Conservation (phyloP, 2,329 filamentous ascomycete species). For the Lanzia echinophila region DNA sequence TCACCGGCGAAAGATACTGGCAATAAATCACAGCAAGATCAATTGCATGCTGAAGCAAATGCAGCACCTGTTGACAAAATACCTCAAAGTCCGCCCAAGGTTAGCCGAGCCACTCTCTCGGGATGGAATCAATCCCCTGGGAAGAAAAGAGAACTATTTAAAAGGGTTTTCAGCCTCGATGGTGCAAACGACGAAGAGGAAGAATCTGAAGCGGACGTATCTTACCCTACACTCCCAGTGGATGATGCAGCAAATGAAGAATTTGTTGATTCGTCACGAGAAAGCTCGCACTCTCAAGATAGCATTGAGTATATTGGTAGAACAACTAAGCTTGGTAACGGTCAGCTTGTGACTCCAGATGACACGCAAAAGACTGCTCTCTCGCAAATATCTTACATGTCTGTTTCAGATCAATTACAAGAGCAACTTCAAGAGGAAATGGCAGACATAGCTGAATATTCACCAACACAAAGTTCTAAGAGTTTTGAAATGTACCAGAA, state of each 20-base stretch:
- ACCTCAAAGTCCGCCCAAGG: not conserved
- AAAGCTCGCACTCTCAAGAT: not conserved
- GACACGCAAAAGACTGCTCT: conserved; percentile 1
- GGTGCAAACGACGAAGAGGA: conserved; percentile 7
- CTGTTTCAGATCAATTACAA: conserved; percentile 6
- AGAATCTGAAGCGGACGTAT: not conserved
- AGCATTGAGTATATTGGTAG: not conserved
- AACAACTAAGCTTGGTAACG: not conserved
- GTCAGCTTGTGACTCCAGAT: conserved; percentile 4
- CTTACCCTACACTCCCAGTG: not conserved
- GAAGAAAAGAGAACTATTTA: not conserved
- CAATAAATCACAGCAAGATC: not conserved
- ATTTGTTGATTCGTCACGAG: too few relatives aligned
- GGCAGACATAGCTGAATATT: conserved; percentile 2
- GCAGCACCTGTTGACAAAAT: not conserved
- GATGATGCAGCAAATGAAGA: not conserved
- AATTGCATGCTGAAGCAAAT: not conserved
- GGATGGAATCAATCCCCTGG: conserved; percentile 1
- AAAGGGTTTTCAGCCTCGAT: conserved; percentile 4
- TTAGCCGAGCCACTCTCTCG: conserved; percentile 1
- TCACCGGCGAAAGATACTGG: not conserved
- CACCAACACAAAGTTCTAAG: not conserved
- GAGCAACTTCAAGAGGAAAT: conserved; percentile 5
- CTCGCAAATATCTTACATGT: not conserved
- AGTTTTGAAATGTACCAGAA: too few relatives aligned